Evolutionary conservation across 2,329 filamentous ascomycete species (phyloP), one percentile per base, ranked within the genome.

Genomic region (Penicillium capsulatum): DNA sequence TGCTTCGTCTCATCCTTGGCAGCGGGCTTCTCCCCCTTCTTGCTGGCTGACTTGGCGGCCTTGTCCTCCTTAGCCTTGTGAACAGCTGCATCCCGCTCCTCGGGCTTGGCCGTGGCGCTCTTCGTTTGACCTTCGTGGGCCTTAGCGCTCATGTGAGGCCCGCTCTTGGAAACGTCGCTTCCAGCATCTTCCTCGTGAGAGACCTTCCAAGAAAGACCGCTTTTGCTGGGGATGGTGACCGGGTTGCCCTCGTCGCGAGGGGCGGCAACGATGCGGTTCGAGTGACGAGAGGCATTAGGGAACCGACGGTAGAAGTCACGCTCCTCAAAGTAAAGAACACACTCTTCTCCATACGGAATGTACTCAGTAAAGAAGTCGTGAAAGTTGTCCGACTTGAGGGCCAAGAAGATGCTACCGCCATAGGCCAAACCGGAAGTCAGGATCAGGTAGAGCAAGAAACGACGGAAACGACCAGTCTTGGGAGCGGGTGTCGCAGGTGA

Each of bases 321-420:
- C 70, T 98, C 92, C 69, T 98, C 92, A 36, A 98, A 83, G 70
- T 94, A 97, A 17, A 94, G 80, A 31, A 98, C 91, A 13, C 85
- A 85, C 63, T 95, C 87, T 70, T 98, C 92, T 58, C 90, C 92
- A 54, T 86, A 95, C 15, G 92, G 92, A 13, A 98, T 71, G 66
- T 91, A 98, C 70, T 96, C 90, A 57, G 90, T 97, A 71, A 98
- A 98, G 74, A 96, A 92, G 68, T 98, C 92, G 70, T 98, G 91
- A 77, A 97, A 98, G 70, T 88, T 95, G 73, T 98, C 92, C 61
- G 84, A 94, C 67, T 92, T 77, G 50, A 94, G 81, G 39, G 92
- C 91, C 67, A 94, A 92, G 75, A 86, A 95, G 39, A 96, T 83
- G 53, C 91, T 89, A 50, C 89, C 89, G 40, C 79, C 86, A 58